Evolutionary conservation across 495 filamentous ascomycete genomes (phyloP), one percentile per base, ranked within the genome.

Genomic region (Daldinia vernicosa): DNA sequence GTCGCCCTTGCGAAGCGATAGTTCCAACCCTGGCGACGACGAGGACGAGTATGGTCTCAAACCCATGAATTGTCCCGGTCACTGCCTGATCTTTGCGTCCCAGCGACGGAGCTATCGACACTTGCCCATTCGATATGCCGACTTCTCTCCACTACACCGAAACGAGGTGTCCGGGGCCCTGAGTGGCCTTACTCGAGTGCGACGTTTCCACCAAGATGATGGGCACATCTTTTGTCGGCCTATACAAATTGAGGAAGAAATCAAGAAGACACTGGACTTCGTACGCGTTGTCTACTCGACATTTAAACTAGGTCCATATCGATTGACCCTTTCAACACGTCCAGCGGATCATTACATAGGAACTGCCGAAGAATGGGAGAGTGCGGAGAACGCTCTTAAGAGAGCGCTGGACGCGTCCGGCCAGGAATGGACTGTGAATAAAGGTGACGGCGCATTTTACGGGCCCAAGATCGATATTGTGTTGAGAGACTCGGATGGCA

Each of bases 1-100:
- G 6, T 83, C 82, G 2, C 78, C 78, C 2, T 74, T 79, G 15
- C 76, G 78, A 53, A 80, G 72, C 51, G 81, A 84, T 27, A 62
- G 51, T 17, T 58, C 40, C 7, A 47, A 62, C 1, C 70, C 80
- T 17, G 70, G 50, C 15, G 85, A 85, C 56, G 88, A 93, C 67
- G 86, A 91, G 54, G 91, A 92, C 69, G 90, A 93, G 56, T 98
- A 94, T 76, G 93, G 93, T 2, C 84, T 98, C 56, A 98, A 98
- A 77, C 94, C 94, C 24, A 98, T 98, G 94, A 98, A 98, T 74
- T 98, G 94, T 77, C 94, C 94, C 0, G 94, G 94, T 12, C 94
- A 98, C 79, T 98, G 94, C 79, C 82, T 98, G 53, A 87, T 98
- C 33, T 98, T 97, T 78, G 83, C 81, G 15, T 89, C 89, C 53